These are phyloP conservation scores for Dalechampia spathulata DNA, from an alignment of 441 rosid genomes.

Conservation along the genomic window DNA sequence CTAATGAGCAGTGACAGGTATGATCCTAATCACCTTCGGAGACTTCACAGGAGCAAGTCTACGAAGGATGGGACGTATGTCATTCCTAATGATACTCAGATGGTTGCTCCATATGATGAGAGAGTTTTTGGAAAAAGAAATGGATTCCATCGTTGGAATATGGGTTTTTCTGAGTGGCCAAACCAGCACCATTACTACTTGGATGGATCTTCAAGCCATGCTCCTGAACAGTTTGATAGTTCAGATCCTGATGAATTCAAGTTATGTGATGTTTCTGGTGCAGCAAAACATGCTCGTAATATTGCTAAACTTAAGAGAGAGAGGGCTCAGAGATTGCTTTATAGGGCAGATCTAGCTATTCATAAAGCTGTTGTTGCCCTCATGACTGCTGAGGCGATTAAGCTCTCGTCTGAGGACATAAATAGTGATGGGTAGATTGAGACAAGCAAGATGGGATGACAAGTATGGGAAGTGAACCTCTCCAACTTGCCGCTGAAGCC, in stretches of 20 bases:
- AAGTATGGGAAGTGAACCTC: conserved; percentile 15
- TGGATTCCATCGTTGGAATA: conserved; percentile 37
- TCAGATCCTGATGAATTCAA: conserved; percentile 53
- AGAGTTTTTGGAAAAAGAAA: conserved; percentile 44
- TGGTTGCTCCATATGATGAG: conserved; percentile 21
- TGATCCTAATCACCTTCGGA: conserved; percentile 37
- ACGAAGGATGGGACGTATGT: conserved; percentile 32
- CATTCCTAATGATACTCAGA: conserved; percentile 27
- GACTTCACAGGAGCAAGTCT: conserved; percentile 41
- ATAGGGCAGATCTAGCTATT: conserved; percentile 75
- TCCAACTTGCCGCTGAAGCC: conserved; percentile 11
- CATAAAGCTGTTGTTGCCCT: conserved; percentile 88
- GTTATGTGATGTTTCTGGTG: conserved; percentile 64
- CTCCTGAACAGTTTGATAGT: conserved; percentile 35
- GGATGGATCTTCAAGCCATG: conserved; percentile 33
- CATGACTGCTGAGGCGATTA: conserved; percentile 79
- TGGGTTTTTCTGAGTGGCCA: conserved; percentile 42
- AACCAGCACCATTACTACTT: conserved; percentile 28
- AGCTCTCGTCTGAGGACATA: conserved; percentile 40
- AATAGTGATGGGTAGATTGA: conserved; percentile 26
- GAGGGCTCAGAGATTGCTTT: conserved; percentile 66
- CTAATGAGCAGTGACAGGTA: conserved; percentile 42
- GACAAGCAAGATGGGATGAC: conserved; percentile 8
- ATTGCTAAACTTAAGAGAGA: conserved; percentile 80
- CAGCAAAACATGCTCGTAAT: conserved; percentile 55